These are phyloP conservation scores for Rheum nobile DNA, from an alignment of 148 eudicot genomes.

Conservation along the genomic window DNA sequence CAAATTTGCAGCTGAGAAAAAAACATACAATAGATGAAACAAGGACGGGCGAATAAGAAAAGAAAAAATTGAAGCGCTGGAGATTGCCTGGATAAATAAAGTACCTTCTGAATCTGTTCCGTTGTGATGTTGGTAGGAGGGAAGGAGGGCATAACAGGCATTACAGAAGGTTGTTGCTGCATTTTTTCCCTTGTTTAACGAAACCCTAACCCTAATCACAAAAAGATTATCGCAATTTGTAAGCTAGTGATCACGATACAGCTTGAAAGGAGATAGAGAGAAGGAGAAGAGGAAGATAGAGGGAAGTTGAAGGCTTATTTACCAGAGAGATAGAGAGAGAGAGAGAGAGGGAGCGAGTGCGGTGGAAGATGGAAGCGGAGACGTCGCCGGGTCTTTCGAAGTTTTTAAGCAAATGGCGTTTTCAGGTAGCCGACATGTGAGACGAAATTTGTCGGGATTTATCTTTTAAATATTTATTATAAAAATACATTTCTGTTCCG, in stretches of 20 bases:
- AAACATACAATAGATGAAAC: background rate
- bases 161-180: constrained; percentile 63
- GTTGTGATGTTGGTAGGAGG: constrained; percentile 71
- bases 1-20: background rate
- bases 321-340: constrained; percentile 3
- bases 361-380: constrained; percentile 6
- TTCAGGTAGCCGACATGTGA: constrained; percentile 2
- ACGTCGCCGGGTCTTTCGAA: constrained; percentile 6
- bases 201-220: constrained; percentile 19
- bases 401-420: background rate
- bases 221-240: background rate
- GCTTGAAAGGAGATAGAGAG: background rate
- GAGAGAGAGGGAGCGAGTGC: background rate
- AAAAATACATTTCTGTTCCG: background rate
- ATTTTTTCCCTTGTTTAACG: constrained; percentile 12
- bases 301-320: background rate
- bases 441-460: background rate
- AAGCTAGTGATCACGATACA: background rate
- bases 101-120: constrained; percentile 94
- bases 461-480: no score
- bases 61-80: background rate
- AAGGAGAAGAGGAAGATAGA: background rate
- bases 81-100: no score
- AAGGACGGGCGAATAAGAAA: background rate
- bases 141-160: constrained; percentile 51